A percentile compares a stretch with the other conserved stretches of the same genome.
Conservation (phyloP, 495 filamentous ascomycete species). For the Venustampulla echinocandica region DNA sequence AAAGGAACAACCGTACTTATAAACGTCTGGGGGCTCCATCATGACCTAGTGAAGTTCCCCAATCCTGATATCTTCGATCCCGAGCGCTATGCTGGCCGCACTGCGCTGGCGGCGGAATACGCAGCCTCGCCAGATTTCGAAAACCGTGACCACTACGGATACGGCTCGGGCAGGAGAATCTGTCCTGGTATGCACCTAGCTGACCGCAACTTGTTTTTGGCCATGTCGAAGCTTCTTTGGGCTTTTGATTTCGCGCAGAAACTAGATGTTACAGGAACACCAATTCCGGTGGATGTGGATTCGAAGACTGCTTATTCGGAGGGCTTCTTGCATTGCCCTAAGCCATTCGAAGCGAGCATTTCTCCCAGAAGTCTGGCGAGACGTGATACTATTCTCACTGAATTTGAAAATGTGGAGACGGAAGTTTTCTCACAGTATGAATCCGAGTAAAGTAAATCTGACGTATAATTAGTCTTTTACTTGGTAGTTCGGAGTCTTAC, state of each 20-base stretch:
- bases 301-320: conserved; percentile 26
- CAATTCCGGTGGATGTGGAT: conserved; percentile 24
- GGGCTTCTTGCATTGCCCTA: conserved; percentile 35
- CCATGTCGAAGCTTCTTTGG: conserved; percentile 43
- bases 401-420: too few relatives aligned
- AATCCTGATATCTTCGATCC: conserved; percentile 41
- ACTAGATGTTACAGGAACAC: conserved; percentile 18
- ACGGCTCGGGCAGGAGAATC: conserved; percentile 51
- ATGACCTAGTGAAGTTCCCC: conserved; percentile 29
- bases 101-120: neutral
- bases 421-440: too few relatives aligned
- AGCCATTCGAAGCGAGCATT: conserved; percentile 14
- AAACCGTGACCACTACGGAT: conserved; percentile 39
- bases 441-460: too few relatives aligned
- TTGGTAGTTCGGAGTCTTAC: too few relatives aligned
- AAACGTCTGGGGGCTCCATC: conserved; percentile 34
- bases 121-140: conserved; percentile 14
- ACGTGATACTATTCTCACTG: too few relatives aligned
- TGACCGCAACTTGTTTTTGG: conserved; percentile 45
- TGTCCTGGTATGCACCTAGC: conserved; percentile 53
- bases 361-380: too few relatives aligned
- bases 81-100: conserved; percentile 28
- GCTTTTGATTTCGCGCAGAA: conserved; percentile 38
- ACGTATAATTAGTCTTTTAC: too few relatives aligned
- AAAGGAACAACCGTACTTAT: conserved; percentile 33